Percentiles rank a stretch among this genome's conserved stretches.
Evolutionary conservation across 2,329 filamentous ascomycete species (phyloP).

Genomic region (Escovopsis weberi): DNA sequence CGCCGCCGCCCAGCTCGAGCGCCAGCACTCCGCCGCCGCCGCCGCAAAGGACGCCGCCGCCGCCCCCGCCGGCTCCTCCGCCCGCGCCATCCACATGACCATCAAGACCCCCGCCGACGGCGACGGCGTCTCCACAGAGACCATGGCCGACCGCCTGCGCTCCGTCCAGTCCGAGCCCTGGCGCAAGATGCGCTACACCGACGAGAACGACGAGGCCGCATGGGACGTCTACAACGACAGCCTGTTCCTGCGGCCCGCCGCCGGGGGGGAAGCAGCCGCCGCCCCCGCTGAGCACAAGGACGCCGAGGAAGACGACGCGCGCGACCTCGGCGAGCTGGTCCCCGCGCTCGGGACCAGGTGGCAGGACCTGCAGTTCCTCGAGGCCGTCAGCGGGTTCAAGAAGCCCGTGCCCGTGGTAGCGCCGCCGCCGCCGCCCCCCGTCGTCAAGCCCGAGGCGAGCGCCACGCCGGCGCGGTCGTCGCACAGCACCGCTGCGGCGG

Average conservation of each 20-base stretch:
- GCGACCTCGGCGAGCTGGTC: conserved; percentile 22
- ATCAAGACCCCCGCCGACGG: conserved; percentile 63
- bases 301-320: conserved; percentile 9
- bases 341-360: conserved; percentile 25
- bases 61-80: conserved; percentile 29
- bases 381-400: conserved; percentile 30
- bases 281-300: conserved; percentile 1
- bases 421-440: conserved; percentile 5
- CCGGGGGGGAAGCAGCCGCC: conserved; percentile 7
- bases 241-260: conserved; percentile 31
- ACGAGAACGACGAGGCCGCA: conserved; percentile 63
- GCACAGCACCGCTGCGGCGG: conserved; percentile 5
- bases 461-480: conserved; percentile 2
- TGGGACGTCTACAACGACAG: conserved; percentile 65
- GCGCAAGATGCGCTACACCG: conserved; percentile 64
- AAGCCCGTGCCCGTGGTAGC: conserved; percentile 16
- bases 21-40: conserved; percentile 25
- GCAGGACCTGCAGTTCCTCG: conserved; percentile 29
- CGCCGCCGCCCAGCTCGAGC: conserved; percentile 59
- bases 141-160: conserved; percentile 61
- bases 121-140: conserved; percentile 50
- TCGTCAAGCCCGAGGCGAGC: conserved; percentile 16
- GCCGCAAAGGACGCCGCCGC: conserved; percentile 15
- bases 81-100: conserved; percentile 72
- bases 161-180: conserved; percentile 71